phyloP scores from a whole-genome alignment of 2,329 filamentous ascomycete species.

The Escovopsis sp. region DNA sequence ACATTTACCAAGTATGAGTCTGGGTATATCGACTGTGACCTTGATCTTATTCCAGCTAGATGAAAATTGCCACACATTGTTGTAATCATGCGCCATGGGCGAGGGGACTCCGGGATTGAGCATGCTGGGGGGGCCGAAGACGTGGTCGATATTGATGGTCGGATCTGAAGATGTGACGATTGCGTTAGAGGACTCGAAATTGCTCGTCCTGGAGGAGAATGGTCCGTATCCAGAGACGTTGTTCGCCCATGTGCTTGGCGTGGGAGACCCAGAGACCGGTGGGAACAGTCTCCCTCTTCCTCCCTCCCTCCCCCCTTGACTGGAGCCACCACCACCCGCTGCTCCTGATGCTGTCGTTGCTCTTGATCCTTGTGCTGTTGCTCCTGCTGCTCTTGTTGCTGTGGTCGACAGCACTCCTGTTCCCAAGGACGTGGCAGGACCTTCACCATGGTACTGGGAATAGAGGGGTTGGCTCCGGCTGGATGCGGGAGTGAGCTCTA shows the following conservation, averaged over 20 bases:
- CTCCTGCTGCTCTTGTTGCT: too few relatives aligned
- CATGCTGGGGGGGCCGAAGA: background rate
- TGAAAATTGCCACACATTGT: constrained; percentile 2
- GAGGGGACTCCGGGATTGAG: background rate
- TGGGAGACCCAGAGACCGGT: background rate
- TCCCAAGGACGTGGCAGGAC: too few relatives aligned
- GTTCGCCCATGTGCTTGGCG: constrained; percentile 1
- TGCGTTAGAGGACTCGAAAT: background rate
- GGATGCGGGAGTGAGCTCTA: background rate
- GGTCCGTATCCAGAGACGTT: background rate
- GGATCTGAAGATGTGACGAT: constrained; percentile 1
- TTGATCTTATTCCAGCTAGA: constrained; percentile 15
- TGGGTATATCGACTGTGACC: constrained; percentile 21
- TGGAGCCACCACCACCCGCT: too few relatives aligned
- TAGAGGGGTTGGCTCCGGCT: too few relatives aligned
- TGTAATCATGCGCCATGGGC: constrained; percentile 3
- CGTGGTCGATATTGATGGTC: background rate
- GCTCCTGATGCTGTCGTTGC: too few relatives aligned
- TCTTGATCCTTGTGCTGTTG: too few relatives aligned
- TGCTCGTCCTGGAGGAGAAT: background rate
- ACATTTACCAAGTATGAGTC: constrained; percentile 19
- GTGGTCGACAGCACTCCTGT: too few relatives aligned
- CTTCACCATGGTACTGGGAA: too few relatives aligned
- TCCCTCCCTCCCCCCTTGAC: too few relatives aligned
- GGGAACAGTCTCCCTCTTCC: too few relatives aligned